Evolutionary conservation across 495 filamentous ascomycete genomes (phyloP), one percentile per base, ranked within the genome.

Genomic region (Trichoderma asperelloides): DNA sequence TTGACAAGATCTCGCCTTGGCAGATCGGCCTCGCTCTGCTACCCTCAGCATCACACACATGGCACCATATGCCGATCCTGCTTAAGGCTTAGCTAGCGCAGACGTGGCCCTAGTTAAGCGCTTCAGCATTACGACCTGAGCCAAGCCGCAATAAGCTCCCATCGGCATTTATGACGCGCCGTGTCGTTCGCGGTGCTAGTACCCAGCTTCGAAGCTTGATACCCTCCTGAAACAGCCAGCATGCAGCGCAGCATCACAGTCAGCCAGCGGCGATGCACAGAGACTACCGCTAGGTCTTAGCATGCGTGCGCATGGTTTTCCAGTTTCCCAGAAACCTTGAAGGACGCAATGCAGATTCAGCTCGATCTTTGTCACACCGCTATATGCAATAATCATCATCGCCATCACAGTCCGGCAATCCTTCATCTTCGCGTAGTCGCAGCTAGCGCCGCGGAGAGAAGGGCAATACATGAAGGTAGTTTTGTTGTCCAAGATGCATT

Each of bases 61-160:
- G 23, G 27, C 27, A 28, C 15, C 11, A 60, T 21, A 51, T 18
- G 55, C 15, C 55, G 55, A 60, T 60, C 55, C 27, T 9, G 23
- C 55, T 30, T 60, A 60, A 60, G 55, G 55, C 55, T 60, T 60
- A 60, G 55, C 55, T 60, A 60, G 55, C 27, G 15, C 4, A 2
- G 11, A n/a, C n/a, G 43, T 37, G n/a, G 13, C n/a, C n/a, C n/a
- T 47, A n/a, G 43, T 60, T 25, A 15, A 25, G 55, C 55, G 18
- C 49, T 12, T 25, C 30, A 60, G 55, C 27, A 25, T 23, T 30
- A 30, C 8, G 23, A 23, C 25, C 9, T 30, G 23, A 60, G 11
- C 55, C 27, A 60, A 18, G 12, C 55, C 55, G 23, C 55, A 28
- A 60, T 60, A 60, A 51, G 47, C 47, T 18, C 47, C 23, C 21